Base-by-base conservation (phyloP, 108 stramenopile species). In the Aureococcus anophagefferens region DNA sequence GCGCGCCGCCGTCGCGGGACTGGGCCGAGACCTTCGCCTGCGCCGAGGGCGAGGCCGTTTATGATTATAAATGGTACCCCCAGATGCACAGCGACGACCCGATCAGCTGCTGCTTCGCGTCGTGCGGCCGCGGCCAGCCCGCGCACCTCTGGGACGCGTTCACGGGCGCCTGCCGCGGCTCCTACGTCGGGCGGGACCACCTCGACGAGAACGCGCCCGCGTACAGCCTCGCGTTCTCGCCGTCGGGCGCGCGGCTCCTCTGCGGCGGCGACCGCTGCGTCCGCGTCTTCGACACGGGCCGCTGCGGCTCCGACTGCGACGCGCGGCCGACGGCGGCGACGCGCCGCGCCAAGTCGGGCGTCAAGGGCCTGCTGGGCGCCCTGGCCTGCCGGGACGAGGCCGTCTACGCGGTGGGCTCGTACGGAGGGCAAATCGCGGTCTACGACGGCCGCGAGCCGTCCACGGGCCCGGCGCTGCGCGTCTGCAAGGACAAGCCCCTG, bases 91-190 rank as follows among this genome's bases (percentile, higher is more conserved):
- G 75, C 36, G 29, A 46, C 33, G 46, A 79, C 33, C 80, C 80
- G 18, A 65, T 65, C n/a, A 79, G 72, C 30, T 72, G 78, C 71
- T 70, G 65, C 33, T 81, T 77, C 68, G 73, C 77, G 40, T 62
- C 72, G 65, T 77, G 75, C 31, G 46, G 62, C 31, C 72, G 80
- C 30, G 80, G 77, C 33, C 71, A 73, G 51, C 80, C 80, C 5
- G 32, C 79, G 25, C 79, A 79, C 63, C 76, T 81, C 76, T 81
- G 79, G 79, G 79, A 80, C 63, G 80, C 80, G 11, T 80, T 64
- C 63, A 80, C 72, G 16, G 80, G 80, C 32, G 25, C 28, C 25
- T 62, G 79, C 37, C 72, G 80, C 30, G 78, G 71, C 17, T 72
- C 79, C 15, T 81, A 81, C 67, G 35, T 51, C 9, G 79, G 66